Base-by-base conservation (phyloP, 352 stramenopile genomes). In the Aphanomyces stellatus region DNA sequence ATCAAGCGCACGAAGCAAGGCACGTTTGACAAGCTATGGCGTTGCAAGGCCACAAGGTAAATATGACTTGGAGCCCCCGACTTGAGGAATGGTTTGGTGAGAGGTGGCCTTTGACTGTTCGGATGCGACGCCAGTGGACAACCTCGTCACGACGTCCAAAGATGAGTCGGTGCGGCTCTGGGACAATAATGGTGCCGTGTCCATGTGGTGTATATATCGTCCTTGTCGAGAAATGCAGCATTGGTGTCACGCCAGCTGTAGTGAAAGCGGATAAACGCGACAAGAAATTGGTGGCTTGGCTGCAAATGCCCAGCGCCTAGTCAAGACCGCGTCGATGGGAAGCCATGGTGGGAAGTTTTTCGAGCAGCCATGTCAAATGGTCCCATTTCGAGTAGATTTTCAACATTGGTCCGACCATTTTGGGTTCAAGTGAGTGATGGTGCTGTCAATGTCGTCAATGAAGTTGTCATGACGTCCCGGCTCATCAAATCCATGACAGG, bases 11-110 rank as follows among this genome's bases (percentile, higher is more conserved):
- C 89, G 62, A 90, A 88, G 71, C 79, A 74, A 46, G 83, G 83
- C 30, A 71, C 78, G 19, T 92, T 92, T 70, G 88, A 88, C 69
- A 90, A 90, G 80, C 90, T 69, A 90, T 92, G 81, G 86, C 83
- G 37, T 73, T 92, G 8, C 80, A 89, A 51, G 83, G 83, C 15
- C 83, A 92, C 49, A 75, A 80, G 30, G 83, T 92, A 82, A 19
- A 15, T 25, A 31, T 60, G 11, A 25, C 51, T 33, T 17, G 30
- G 17, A 19, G 15, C n/a, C n/a, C n/a, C n/a, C n/a, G n/a, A n/a
- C 10, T 25, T 10, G 25, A 22, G 8, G 48, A n/a, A n/a, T n/a
- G n/a, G 48, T 53, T 90, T 81, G 89, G 73, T 27, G 83, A 42
- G 83, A 92, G 65, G 68, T 92, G 31, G 79, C 83, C 42, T 92